These are phyloP conservation scores for Westerdykella aurantiaca DNA, from an alignment of 2,329 filamentous ascomycete species.

Conservation along the genomic window DNA sequence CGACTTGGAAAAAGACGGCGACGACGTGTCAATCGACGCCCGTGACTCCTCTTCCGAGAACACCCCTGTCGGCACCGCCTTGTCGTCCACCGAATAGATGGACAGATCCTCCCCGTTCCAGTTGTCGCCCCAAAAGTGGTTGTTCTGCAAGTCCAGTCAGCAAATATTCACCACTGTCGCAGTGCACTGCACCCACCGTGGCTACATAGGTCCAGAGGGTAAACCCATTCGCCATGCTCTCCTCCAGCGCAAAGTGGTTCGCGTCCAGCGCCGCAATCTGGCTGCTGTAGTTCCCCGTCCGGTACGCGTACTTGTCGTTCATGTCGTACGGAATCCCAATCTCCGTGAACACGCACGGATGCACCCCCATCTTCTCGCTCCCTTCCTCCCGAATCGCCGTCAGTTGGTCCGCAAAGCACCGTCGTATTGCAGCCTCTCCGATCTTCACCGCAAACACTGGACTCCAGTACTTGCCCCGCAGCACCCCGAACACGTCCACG, in stretches of 20 bases:
- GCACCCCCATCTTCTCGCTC: slow-evolving; percentile 77
- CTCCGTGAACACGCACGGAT: slow-evolving; percentile 85
- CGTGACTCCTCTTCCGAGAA: slow-evolving; percentile 50
- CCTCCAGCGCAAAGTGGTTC: slow-evolving; percentile 89
- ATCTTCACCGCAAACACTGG: slow-evolving; percentile 90
- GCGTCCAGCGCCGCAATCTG: slow-evolving; percentile 92
- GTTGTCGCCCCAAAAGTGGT: slow-evolving; percentile 81
- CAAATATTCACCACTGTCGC: not conserved
- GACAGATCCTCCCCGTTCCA: slow-evolving; percentile 98
- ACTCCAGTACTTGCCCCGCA: slow-evolving; percentile 80
- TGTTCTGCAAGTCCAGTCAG: slow-evolving; percentile 54
- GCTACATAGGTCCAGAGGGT: slow-evolving; percentile 83
- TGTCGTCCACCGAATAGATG: slow-evolving; percentile 81
- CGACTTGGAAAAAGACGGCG: slow-evolving; percentile 50
- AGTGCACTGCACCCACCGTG: slow-evolving; percentile 47
- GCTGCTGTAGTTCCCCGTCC: slow-evolving; percentile 89
- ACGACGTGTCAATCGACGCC: slow-evolving; percentile 45
- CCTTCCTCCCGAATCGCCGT: slow-evolving; percentile 79
- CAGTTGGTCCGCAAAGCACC: slow-evolving; percentile 86
- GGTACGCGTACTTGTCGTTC: slow-evolving; percentile 94
- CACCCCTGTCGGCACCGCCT: slow-evolving; percentile 46
- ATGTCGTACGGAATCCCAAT: slow-evolving; percentile 99
- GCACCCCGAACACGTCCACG: slow-evolving; percentile 85
- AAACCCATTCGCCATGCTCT: slow-evolving; percentile 75
- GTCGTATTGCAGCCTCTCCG: slow-evolving; percentile 88